Base-by-base conservation (phyloP, 345 rosid species). In the Eucalyptus curtisii region DNA sequence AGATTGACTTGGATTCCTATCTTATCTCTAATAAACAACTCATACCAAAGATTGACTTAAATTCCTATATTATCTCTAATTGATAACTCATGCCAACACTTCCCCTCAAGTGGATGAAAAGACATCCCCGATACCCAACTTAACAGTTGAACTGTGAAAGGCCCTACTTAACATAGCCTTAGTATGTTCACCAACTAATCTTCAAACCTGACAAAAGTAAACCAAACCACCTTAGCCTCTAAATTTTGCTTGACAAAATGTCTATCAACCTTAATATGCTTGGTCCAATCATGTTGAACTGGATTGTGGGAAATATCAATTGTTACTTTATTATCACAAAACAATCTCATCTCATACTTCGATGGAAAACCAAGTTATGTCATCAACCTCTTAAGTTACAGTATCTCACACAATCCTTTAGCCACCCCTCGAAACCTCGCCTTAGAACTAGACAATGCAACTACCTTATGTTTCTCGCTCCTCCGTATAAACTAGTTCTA, bases 271-370 rank as follows among this genome's bases (percentile, higher is more conserved):
- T 66, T 37, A 31, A 66, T 66, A 31, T 66, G 11, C 79, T 31
- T 66, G 22, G 42, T 66, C 0, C 11, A 10, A 66, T 66, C 22
- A 66, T 31, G 22, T 0, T 66, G 0, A 66, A 66, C 3, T 66
- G 4, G 3, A 31, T 66, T 31, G 2, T 1, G 79, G 12, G 79
- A 31, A 66, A 66, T 16, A 66, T 66, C 1, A 66, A 31, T 31
- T 66, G 42, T 37, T 31, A 16, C 42, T 31, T 31, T 66, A 66
- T 66, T 31, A 66, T 31, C 1, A 66, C 1, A 8, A 1, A 66
- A 66, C 42, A 66, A 66, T 66, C 22, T 66, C 42, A 3, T 66
- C 42, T 31, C 11, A 31, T 1, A 16, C 37, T 66, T 66, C 0
- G 2, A 10, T 66, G 42, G 42, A 7, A 66, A 66, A 66, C 12